Conservation (phyloP, 306 rosid species). For the Begonia peltatifolia region DNA sequence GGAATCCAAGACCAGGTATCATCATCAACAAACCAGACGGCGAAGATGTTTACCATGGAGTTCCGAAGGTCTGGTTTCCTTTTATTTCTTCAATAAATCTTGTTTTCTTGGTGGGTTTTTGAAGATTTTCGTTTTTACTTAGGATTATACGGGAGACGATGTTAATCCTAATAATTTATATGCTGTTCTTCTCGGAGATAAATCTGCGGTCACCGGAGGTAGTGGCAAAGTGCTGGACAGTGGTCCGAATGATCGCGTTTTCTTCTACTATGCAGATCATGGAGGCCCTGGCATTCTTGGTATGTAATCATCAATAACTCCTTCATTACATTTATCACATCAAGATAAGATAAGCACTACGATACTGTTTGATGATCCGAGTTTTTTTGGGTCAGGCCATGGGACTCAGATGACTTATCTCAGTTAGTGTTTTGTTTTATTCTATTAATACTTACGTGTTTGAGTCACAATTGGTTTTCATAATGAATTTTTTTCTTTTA, state of each 20-base stretch:
- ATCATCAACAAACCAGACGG: constrained; percentile 35
- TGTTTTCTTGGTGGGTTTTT: background rate
- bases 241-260: constrained; percentile 42
- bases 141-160: constrained; percentile 32
- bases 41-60: constrained; percentile 31
- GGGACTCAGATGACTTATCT: too few species aligned
- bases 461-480: too few species aligned
- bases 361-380: background rate
- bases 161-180: constrained; percentile 22
- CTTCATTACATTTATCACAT: background rate
- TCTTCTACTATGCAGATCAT: constrained; percentile 50
- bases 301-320: constrained; percentile 7
- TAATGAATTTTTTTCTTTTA: too few species aligned
- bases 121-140: background rate
- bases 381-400: too few species aligned
- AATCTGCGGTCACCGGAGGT: constrained; percentile 36
- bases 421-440: too few species aligned
- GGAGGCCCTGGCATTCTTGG: constrained; percentile 31
- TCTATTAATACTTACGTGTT: too few species aligned
- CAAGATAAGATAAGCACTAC: background rate
- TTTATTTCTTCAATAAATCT: background rate
- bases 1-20: constrained; percentile 37
- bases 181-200: constrained; percentile 45
- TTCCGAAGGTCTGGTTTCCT: constrained; percentile 26
- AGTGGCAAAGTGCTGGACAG: constrained; percentile 50